phyloP scores from a whole-genome alignment of 192 early-diverging fungal species.

The Globomyces pollinis-pini region DNA sequence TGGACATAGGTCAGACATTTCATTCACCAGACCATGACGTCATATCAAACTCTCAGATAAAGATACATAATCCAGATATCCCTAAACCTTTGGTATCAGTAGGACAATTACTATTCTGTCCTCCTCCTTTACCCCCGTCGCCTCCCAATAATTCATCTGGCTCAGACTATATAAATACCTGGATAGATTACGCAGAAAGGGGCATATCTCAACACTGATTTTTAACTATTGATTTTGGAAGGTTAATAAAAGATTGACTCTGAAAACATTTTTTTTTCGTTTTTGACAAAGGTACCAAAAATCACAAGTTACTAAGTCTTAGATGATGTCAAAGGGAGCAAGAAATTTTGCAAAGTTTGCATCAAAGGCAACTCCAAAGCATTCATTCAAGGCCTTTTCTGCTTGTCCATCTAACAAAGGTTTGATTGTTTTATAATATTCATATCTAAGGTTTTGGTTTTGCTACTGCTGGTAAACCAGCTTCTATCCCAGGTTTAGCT shows the following conservation, averaged over 20 bases:
- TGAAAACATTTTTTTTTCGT: not conserved
- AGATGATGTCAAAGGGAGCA: not conserved
- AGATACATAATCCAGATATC: not conserved
- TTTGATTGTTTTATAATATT: too few relatives aligned
- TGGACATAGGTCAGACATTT: too few relatives aligned
- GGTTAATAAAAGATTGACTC: not conserved
- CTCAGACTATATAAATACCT: too few relatives aligned
- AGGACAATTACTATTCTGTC: not conserved
- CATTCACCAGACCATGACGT: not conserved
- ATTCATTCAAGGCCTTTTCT: conserved; percentile 1
- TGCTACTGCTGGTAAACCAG: not conserved
- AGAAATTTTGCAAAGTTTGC: conserved; percentile 4
- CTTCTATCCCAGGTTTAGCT: not conserved
- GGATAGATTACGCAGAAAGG: too few relatives aligned
- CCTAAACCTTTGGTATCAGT: not conserved
- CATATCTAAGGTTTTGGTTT: not conserved
- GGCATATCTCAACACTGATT: too few relatives aligned
- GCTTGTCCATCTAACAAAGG: not conserved
- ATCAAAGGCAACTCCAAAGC: not conserved
- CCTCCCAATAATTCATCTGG: not conserved
- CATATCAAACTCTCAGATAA: not conserved
- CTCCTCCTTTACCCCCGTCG: too few relatives aligned
- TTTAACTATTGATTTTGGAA: too few relatives aligned
- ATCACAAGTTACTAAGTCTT: too few relatives aligned
- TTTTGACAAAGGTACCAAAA: not conserved